phyloP scores from a whole-genome alignment of 371 early-diverging fungal species.

The Thermomucor indicae-seudaticae region DNA sequence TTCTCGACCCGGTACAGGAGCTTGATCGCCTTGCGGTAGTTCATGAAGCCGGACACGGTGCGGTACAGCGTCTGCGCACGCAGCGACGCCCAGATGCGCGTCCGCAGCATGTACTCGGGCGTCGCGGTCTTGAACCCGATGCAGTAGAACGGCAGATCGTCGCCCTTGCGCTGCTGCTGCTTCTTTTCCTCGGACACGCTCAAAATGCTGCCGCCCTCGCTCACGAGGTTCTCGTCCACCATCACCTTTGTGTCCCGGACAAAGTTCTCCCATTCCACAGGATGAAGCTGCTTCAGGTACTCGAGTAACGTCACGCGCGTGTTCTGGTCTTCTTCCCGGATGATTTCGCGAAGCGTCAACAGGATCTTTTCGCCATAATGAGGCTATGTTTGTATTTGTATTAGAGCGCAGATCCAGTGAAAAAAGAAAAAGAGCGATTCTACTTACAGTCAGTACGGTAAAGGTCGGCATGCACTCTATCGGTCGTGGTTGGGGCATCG shows the following conservation, averaged over 20 bases:
- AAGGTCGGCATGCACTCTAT: constrained; percentile 86
- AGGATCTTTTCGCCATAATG: constrained; percentile 90
- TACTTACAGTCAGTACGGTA: constrained; percentile 70
- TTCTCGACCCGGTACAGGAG: constrained; percentile 81
- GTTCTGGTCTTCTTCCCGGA: constrained; percentile 79
- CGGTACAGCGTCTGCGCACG: constrained; percentile 87
- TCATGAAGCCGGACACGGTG: constrained; percentile 89
- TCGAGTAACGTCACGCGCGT: constrained; percentile 81
- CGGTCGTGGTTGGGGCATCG: constrained; percentile 80
- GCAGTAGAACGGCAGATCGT: constrained; percentile 79
- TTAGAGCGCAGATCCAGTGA: background rate
- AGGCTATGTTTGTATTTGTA: constrained; percentile 45
- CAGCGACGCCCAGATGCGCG: constrained; percentile 88
- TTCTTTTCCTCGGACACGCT: constrained; percentile 8
- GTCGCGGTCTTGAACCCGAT: constrained; percentile 81
- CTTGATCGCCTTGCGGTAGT: constrained; percentile 82
- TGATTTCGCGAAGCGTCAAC: constrained; percentile 78
- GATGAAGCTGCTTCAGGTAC: constrained; percentile 82
- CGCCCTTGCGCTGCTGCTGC: constrained; percentile 33
- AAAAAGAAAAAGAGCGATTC: background rate
- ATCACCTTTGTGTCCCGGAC: constrained; percentile 83
- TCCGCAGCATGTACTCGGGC: constrained; percentile 80
- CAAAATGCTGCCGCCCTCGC: constrained; percentile 5
- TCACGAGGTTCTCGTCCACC: constrained; percentile 47
- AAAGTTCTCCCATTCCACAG: constrained; percentile 90